These are phyloP conservation scores for Aspergillus ochraceus DNA, from an alignment of 2,329 filamentous ascomycete species.

Conservation along the genomic window DNA sequence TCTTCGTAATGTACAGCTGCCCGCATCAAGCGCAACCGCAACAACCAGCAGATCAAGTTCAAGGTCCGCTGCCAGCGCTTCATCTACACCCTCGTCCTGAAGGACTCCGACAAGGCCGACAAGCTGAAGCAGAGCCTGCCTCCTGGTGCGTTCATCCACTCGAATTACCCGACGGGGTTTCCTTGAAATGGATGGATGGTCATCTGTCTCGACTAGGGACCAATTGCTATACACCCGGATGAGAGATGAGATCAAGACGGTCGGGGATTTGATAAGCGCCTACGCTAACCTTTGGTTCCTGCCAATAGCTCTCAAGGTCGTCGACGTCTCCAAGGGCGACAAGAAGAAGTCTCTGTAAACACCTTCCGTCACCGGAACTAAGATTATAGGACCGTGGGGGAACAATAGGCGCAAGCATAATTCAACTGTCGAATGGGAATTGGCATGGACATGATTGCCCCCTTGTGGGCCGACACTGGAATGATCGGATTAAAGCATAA, in stretches of 20 bases:
- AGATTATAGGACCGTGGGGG: slow-evolving; percentile 23
- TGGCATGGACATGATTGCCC: slow-evolving; percentile 27
- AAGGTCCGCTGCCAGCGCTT: slow-evolving; percentile 98
- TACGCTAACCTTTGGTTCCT: slow-evolving; percentile 1
- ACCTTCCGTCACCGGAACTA: slow-evolving; percentile 25
- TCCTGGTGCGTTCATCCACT: slow-evolving; percentile 70
- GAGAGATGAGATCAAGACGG: background rate
- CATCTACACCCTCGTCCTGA: slow-evolving; percentile 97
- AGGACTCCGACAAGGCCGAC: slow-evolving; percentile 99
- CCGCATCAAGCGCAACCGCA: slow-evolving; percentile 94
- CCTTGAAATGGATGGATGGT: background rate
- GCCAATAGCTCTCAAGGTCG: slow-evolving; percentile 44
- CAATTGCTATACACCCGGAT: background rate
- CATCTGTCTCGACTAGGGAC: too few species aligned
- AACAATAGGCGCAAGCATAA: slow-evolving; percentile 26
- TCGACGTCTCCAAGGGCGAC: slow-evolving; percentile 46
- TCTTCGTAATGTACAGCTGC: slow-evolving; percentile 60
- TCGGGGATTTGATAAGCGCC: background rate
- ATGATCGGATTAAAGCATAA: slow-evolving; percentile 11
- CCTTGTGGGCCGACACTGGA: slow-evolving; percentile 33
- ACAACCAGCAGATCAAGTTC: slow-evolving; percentile 96
- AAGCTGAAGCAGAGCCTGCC: slow-evolving; percentile 99
- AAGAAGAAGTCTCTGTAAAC: slow-evolving; percentile 49
- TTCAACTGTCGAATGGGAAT: slow-evolving; percentile 30
- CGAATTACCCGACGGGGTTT: background rate